Conservation (phyloP, 768 basidiomycete genomes). For the Dentipellis fragilis region DNA sequence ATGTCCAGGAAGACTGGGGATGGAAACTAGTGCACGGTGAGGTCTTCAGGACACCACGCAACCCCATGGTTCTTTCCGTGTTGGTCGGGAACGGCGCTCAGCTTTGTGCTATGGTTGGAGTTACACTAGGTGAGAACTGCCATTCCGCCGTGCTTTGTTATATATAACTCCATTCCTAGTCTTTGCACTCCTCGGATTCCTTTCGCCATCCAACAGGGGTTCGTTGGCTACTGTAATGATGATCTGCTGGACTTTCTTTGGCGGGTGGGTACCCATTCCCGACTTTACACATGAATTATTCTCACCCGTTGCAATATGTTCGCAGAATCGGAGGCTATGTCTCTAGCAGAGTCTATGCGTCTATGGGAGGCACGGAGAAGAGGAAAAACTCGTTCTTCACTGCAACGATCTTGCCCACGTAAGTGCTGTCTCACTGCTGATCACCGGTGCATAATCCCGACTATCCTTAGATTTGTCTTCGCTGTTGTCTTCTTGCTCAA, state of each 20-base stretch:
- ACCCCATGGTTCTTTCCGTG: conserved; percentile 71
- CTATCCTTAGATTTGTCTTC: conserved; percentile 58
- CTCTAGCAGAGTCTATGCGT: conserved; percentile 72
- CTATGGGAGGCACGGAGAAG: conserved; percentile 69
- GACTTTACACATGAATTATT: neutral
- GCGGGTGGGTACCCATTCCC: conserved; percentile 40
- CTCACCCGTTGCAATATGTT: conserved; percentile 5
- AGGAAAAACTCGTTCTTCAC: conserved; percentile 81
- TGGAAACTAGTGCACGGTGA: conserved; percentile 98
- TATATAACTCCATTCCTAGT: conserved; percentile 32
- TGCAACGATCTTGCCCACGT: conserved; percentile 84
- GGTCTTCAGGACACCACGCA: conserved; percentile 78
- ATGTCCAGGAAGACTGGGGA: conserved; percentile 95
- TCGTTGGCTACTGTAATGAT: conserved; percentile 91
- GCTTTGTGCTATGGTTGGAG: conserved; percentile 73
- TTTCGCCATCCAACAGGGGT: conserved; percentile 92
- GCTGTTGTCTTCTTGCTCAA: conserved; percentile 82
- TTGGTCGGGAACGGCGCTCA: conserved; percentile 90
- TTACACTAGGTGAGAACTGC: conserved; percentile 61
- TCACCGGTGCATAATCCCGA: neutral
- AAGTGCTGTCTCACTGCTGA: conserved; percentile 18
- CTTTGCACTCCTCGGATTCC: conserved; percentile 86
- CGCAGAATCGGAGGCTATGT: conserved; percentile 79
- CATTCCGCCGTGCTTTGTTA: neutral
- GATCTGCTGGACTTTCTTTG: conserved; percentile 91